phyloP scores from a whole-genome alignment of 768 basidiomycete genomes.

The Rhizopogon salebrosus region DNA sequence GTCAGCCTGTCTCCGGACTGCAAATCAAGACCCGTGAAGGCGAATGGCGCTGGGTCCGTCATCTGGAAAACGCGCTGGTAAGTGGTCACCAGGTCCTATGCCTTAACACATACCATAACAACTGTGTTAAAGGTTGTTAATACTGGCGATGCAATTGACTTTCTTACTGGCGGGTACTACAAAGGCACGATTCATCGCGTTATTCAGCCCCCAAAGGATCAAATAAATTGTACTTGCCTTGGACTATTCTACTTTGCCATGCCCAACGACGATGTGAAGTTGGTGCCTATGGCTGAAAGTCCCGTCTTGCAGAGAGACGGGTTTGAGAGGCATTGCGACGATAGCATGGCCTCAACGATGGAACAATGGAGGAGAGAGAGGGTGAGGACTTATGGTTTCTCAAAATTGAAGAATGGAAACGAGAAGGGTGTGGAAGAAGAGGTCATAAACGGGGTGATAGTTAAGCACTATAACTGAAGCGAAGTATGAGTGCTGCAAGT shows the following conservation, averaged over 20 bases:
- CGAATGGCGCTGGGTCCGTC: slow-evolving; percentile 55
- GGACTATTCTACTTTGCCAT: slow-evolving; percentile 55
- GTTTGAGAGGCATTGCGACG: slow-evolving; percentile 31
- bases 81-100: background rate
- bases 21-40: slow-evolving; percentile 51
- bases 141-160: slow-evolving; percentile 53
- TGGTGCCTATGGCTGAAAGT: slow-evolving; percentile 42
- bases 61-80: slow-evolving; percentile 55
- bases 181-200: slow-evolving; percentile 58
- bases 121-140: slow-evolving; percentile 45
- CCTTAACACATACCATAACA: background rate
- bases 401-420: slow-evolving; percentile 32
- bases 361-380: slow-evolving; percentile 47
- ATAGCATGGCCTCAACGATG: slow-evolving; percentile 44
- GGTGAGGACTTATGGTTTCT: slow-evolving; percentile 46
- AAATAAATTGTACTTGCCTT: slow-evolving; percentile 42
- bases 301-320: slow-evolving; percentile 44
- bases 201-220: slow-evolving; percentile 51
- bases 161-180: slow-evolving; percentile 58
- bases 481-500: too few relatives aligned
- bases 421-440: slow-evolving; percentile 51
- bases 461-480: slow-evolving; percentile 51
- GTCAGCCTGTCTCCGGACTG: slow-evolving; percentile 53
- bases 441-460: slow-evolving; percentile 45
- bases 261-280: slow-evolving; percentile 44